Evolutionary conservation across 768 basidiomycete genomes (phyloP), one percentile per base, ranked within the genome.

Genomic region (Termitomyces sp.): DNA sequence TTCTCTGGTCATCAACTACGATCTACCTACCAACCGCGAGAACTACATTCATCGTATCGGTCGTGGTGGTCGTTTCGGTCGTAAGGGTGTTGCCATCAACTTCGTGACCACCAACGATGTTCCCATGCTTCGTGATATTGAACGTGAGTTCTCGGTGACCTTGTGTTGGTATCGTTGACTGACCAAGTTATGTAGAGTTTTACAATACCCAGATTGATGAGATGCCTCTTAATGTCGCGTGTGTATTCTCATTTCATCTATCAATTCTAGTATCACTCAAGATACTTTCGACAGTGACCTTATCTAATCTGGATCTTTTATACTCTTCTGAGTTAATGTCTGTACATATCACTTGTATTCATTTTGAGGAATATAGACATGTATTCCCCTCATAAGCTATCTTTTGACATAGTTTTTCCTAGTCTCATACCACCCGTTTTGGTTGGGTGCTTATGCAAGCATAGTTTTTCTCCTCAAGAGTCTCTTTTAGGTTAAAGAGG

Each of bases 41-140:
- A 97, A 96, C 81, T 99, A 99, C 79, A 94, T 99, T 65, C 97
- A 98, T 81, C 89, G 97, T 72, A 98, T 98, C 68, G 97, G 97
- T 72, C 91, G 96, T 76, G 92, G 92, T 61, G 96, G 96, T 65
- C 92, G 96, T 71, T 98, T 98, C 76, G 96, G 96, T 70, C 90
- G 96, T 65, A 98, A 98, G 82, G 96, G 96, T 76, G 96, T 96
- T 68, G 94, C 94, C 63, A 96, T 96, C 83, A 96, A 95, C 83
- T 98, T 98, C 73, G 95, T 96, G 61, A 94, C 96, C 63, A 93
- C 90, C 51, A 93, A 96, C 65, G 96, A 98, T 75, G 92, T 98
- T 48, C 73, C 85, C 73, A 95, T 92, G 87, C 77, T 97, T 68
- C 83, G 94, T 64, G 96, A 98, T 75, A 94, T 98, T 70, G 95